Evolutionary conservation across 1,139 yeast genomes (phyloP).

Genomic region (Kodamaea alishanica): DNA sequence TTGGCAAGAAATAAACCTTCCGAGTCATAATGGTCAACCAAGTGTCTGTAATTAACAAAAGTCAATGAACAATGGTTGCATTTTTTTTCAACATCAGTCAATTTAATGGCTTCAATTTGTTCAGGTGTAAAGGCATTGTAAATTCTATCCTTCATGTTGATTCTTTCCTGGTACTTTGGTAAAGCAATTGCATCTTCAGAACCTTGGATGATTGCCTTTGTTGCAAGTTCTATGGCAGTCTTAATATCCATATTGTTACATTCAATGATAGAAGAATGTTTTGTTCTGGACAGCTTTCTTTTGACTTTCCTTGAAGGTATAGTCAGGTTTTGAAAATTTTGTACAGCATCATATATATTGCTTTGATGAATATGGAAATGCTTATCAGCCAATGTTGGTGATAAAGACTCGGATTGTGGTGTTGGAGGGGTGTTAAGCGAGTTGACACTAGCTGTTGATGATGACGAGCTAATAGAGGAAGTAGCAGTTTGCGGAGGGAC

Average conservation of each 20-base stretch:
- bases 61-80: conserved; percentile 12
- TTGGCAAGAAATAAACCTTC: conserved; percentile 9
- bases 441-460: too few species aligned
- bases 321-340: too few species aligned
- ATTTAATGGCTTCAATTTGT: conserved; percentile 7
- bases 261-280: too few species aligned
- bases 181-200: neutral
- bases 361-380: too few species aligned
- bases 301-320: too few species aligned
- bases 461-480: too few species aligned
- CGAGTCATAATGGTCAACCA: conserved; percentile 13
- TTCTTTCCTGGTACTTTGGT: neutral
- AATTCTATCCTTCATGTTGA: conserved; percentile 7
- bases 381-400: too few species aligned
- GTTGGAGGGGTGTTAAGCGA: too few species aligned
- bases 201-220: conserved; percentile 8
- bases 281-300: too few species aligned
- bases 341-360: too few species aligned
- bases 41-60: conserved; percentile 11
- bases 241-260: conserved; percentile 10
- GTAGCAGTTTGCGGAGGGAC: too few species aligned
- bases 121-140: conserved; percentile 6
- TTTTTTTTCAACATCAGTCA: conserved; percentile 11
- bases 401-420: too few species aligned
- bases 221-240: conserved; percentile 14